phyloP scores from a whole-genome alignment of 2,329 filamentous ascomycete species.

The Beauveria scarabaeidicola region DNA sequence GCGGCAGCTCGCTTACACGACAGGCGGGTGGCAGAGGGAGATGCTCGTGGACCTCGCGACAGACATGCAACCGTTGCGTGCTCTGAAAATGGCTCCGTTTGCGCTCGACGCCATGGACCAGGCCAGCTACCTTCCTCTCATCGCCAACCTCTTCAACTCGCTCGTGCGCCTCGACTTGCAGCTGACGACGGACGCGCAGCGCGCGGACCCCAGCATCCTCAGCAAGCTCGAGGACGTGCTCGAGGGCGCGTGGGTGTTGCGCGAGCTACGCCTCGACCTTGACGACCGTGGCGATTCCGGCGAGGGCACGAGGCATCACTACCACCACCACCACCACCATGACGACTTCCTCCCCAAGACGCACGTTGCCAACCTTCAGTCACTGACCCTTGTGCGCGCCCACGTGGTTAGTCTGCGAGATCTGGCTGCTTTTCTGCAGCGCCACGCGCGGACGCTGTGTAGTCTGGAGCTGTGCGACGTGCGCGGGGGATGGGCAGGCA shows the following conservation, averaged over 20 bases:
- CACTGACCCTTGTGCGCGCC: not conserved
- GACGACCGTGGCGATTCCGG: not conserved
- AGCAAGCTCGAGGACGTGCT: conserved; percentile 6
- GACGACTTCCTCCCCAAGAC: not conserved
- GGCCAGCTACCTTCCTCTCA: conserved; percentile 2
- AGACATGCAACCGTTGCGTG: not conserved
- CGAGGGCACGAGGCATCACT: not conserved
- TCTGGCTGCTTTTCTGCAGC: not conserved
- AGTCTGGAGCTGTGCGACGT: not conserved
- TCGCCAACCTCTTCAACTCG: conserved; percentile 6
- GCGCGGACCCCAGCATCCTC: not conserved
- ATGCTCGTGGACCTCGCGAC: conserved; percentile 7
- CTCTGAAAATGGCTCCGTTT: not conserved
- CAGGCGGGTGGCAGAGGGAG: not conserved
- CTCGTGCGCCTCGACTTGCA: not conserved
- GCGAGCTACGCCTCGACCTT: not conserved
- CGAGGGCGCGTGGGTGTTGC: not conserved
- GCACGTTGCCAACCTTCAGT: not conserved
- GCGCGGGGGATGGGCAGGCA: not conserved
- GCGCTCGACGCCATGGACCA: conserved; percentile 6
- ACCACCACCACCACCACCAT: too few species aligned
- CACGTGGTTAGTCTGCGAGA: not conserved
- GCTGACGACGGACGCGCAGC: not conserved
- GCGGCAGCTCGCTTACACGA: conserved; percentile 1
- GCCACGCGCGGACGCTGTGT: not conserved